Base-by-base conservation (phyloP, 2,329 filamentous ascomycete species). In the Xylariales sp. region DNA sequence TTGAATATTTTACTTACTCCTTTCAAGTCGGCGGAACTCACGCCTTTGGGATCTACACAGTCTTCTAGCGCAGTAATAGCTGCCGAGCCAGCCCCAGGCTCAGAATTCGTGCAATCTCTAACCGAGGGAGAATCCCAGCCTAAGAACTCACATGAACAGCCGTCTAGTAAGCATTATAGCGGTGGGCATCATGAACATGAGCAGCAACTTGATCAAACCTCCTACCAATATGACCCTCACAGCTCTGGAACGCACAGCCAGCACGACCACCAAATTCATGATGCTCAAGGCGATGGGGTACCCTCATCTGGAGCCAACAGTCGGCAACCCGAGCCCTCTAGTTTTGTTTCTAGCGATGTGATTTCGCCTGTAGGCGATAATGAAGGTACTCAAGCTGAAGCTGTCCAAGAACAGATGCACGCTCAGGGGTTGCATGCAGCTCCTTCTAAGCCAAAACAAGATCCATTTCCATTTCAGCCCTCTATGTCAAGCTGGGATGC, bases 121-220 rank as follows among this genome's bases (percentile, higher is more conserved):
- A 86, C 85, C 32, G 86, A 84, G 71, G 86, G 86, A 69, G 86
- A 87, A 80, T 87, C 79, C 69, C 80, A 82, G 45, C 81, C 82
- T 4, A 76, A 60, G 34, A 62, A 54, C 32, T 57, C 71, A 9
- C 49, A 70, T 50, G 39, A 62, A 55, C 61, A 61, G 28, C 23
- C 78, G 53, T 75, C 76, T 56, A 79, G 79, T 78, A 76, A 80
- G 73, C 78, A 75, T 56, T 67, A 75, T 69, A 71, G 65, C 72
- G 71, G 64, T 68, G 71, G 67, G 56, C 77, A 39, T 65, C 75
- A 43, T 73, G 75, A 62, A 64, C 59, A 69, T 54, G 62, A 65
- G 43, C 65, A 76, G 23, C 63, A 68, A 39, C 43, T 5, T 57
- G 32, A 66, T 48, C 56, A 67, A 30, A 12, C 46, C 18, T 36